Evolutionary conservation across 371 early-diverging fungal genomes (phyloP).

Genomic region (Coemansia sp.): DNA sequence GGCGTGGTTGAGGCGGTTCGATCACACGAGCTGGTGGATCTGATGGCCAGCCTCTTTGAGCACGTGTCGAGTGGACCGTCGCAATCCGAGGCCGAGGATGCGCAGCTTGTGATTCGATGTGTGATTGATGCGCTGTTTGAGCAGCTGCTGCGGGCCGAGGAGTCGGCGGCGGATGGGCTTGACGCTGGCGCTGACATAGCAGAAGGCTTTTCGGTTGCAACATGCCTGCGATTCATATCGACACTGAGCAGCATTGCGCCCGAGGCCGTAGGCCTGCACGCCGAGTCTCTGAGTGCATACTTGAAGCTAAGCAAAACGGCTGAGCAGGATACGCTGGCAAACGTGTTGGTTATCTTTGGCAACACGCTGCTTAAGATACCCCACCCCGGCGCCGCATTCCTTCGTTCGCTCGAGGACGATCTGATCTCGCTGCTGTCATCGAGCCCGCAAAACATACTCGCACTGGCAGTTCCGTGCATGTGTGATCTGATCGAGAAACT

Average conservation of each 20-base stretch:
- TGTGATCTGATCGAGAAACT: slow-evolving; percentile 64
- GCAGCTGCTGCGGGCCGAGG: slow-evolving; percentile 47
- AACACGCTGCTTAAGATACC: slow-evolving; percentile 62
- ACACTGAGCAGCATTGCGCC: slow-evolving; percentile 48
- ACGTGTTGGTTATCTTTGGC: slow-evolving; percentile 59
- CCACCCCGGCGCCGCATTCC: slow-evolving; percentile 58
- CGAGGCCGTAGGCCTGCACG: slow-evolving; percentile 36
- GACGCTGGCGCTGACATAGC: neutral
- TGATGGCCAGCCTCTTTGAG: slow-evolving; percentile 37
- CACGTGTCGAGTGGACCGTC: slow-evolving; percentile 15
- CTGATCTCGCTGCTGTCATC: slow-evolving; percentile 59
- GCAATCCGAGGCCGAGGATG: slow-evolving; percentile 30
- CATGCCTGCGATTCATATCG: slow-evolving; percentile 43
- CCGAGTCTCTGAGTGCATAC: slow-evolving; percentile 36
- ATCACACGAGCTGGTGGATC: slow-evolving; percentile 35
- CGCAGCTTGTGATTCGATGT: slow-evolving; percentile 53
- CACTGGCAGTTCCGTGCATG: slow-evolving; percentile 71
- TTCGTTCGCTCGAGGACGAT: slow-evolving; percentile 57
- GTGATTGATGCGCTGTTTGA: slow-evolving; percentile 71
- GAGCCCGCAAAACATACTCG: slow-evolving; percentile 63
- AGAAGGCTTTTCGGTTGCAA: slow-evolving; percentile 20
- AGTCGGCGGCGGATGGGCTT: neutral
- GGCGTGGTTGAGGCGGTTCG: slow-evolving; percentile 40
- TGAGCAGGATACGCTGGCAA: slow-evolving; percentile 57
- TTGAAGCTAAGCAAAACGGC: slow-evolving; percentile 43